phyloP scores from a whole-genome alignment of 1,284 basidiomycete species.

The Ustilago vetiveriae region DNA sequence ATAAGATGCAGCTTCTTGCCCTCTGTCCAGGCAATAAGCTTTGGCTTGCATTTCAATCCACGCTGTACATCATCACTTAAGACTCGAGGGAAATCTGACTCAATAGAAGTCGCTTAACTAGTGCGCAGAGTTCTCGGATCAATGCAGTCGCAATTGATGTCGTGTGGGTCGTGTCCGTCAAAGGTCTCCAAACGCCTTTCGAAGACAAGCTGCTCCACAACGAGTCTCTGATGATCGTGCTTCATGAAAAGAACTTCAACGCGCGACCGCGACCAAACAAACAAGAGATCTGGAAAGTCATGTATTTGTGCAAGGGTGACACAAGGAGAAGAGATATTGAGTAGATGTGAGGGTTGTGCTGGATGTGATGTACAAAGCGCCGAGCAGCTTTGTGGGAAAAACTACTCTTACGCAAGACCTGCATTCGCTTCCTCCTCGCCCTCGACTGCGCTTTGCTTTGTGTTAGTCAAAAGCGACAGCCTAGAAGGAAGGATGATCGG shows the following conservation, averaged over 20 bases:
- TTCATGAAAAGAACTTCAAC: too few relatives aligned
- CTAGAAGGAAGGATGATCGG: constrained; percentile 14
- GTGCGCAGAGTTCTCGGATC: too few relatives aligned
- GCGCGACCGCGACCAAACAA: too few relatives aligned
- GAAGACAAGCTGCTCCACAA: too few relatives aligned
- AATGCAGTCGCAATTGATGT: too few relatives aligned
- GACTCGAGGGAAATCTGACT: too few relatives aligned
- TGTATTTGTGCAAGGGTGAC: constrained; percentile 51
- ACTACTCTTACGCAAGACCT: constrained; percentile 30
- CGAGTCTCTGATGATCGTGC: too few relatives aligned
- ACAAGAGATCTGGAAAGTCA: constrained; percentile 26
- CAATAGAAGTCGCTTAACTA: too few relatives aligned
- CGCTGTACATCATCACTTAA: too few relatives aligned
- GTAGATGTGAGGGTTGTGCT: constrained; percentile 23
- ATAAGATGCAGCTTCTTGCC: too few relatives aligned
- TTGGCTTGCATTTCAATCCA: background rate
- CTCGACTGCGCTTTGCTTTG: constrained; percentile 12
- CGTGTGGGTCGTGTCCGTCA: too few relatives aligned
- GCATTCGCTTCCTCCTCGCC: constrained; percentile 17
- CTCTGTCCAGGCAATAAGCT: background rate
- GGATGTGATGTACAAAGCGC: constrained; percentile 41
- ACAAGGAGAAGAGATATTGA: constrained; percentile 14
- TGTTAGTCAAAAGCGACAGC: constrained; percentile 1
- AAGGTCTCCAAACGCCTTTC: too few relatives aligned
- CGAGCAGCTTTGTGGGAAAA: constrained; percentile 2